Evolutionary conservation across 352 stramenopile genomes (phyloP).

Genomic region (Pythium aristosporum): DNA sequence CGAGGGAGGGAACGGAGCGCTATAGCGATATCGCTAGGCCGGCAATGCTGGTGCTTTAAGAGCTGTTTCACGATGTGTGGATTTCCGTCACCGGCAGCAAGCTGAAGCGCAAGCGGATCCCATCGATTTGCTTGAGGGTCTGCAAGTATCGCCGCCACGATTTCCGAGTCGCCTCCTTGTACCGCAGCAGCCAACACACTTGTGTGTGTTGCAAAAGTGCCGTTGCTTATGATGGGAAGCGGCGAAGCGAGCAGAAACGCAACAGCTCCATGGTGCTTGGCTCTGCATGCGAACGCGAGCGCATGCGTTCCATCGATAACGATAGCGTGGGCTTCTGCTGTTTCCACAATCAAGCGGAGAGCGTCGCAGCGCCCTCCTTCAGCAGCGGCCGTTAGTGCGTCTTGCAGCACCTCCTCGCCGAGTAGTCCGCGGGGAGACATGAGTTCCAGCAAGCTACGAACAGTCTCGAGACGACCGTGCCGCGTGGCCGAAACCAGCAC

Average conservation of each 20-base stretch:
- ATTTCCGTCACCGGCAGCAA: slow-evolving; percentile 5
- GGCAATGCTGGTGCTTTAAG: slow-evolving; percentile 8
- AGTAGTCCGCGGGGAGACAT: background rate
- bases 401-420: background rate
- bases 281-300: slow-evolving; percentile 1
- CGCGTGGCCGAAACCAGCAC: background rate
- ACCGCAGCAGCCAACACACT: slow-evolving; percentile 13
- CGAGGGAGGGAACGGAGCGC: slow-evolving; percentile 11
- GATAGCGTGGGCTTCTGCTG: background rate
- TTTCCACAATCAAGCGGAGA: background rate
- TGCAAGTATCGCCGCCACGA: slow-evolving; percentile 2
- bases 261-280: background rate
- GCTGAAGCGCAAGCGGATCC: slow-evolving; percentile 18
- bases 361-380: background rate
- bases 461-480: background rate
- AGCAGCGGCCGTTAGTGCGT: slow-evolving; percentile 1
- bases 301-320: slow-evolving; percentile 1
- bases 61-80: slow-evolving; percentile 7
- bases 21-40: slow-evolving; percentile 5
- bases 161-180: background rate
- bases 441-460: background rate
- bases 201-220: background rate
- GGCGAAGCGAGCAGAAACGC: background rate
- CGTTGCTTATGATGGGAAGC: background rate
- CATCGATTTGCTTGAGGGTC: slow-evolving; percentile 14